A percentile compares a stretch with the other conserved stretches of the same genome.
Conservation (phyloP, 805 yeast species). For the Schizosaccharomyces lindneri region DNA sequence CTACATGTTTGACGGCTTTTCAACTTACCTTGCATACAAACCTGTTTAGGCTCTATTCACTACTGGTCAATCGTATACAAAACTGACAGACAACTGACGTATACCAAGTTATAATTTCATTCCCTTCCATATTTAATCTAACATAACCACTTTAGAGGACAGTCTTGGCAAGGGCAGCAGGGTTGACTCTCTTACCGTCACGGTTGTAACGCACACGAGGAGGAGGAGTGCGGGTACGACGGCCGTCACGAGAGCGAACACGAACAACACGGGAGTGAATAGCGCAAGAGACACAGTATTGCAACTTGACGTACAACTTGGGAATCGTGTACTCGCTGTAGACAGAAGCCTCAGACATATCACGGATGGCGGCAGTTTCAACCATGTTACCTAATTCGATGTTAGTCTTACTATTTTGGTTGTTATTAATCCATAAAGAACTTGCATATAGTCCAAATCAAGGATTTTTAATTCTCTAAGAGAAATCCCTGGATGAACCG, state of each 20-base stretch:
- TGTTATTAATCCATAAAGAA: too few species aligned
- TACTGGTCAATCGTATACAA: too few species aligned
- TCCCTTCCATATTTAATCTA: not conserved
- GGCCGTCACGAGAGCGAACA: constrained; percentile 97
- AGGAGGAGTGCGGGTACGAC: constrained; percentile 98
- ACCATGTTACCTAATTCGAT: constrained; percentile 48
- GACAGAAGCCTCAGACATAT: constrained; percentile 96
- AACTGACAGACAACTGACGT: too few species aligned
- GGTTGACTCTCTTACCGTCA: constrained; percentile 59
- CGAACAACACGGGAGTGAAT: constrained; percentile 99
- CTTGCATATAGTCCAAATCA: too few species aligned
- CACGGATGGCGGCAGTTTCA: constrained; percentile 85
- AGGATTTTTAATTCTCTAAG: too few species aligned
- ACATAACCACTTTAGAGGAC: not conserved
- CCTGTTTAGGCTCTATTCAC: too few species aligned
- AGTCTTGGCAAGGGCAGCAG: not conserved
- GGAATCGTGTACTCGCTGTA: constrained; percentile 98
- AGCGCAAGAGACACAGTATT: constrained; percentile 99
- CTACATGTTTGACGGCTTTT: too few species aligned
- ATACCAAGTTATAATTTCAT: too few species aligned
- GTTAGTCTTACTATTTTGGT: not conserved
- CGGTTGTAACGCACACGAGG: constrained; percentile 95
- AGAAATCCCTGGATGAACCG: too few species aligned
- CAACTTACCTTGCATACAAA: too few species aligned
- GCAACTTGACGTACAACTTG: constrained; percentile 97